A percentile compares a stretch with the other conserved stretches of the same genome.
Conservation (phyloP, 2,329 filamentous ascomycete species). For the Microascus cirrosus region DNA sequence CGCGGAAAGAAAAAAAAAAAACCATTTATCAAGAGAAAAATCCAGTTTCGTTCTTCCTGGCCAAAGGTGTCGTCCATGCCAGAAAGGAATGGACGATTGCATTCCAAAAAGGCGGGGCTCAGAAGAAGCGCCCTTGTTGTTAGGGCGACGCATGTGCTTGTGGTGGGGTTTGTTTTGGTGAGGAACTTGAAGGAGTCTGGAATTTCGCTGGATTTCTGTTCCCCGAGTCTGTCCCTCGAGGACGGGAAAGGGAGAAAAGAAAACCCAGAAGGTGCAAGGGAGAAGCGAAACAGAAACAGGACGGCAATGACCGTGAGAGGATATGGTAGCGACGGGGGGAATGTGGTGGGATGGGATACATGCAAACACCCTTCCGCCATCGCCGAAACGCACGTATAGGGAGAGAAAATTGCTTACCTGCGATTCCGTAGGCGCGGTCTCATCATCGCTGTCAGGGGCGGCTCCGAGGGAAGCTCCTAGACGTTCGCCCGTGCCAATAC, state of each 20-base stretch:
- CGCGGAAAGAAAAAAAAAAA: neutral
- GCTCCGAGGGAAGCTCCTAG: slow-evolving; percentile 76
- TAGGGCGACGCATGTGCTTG: neutral
- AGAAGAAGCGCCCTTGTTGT: neutral
- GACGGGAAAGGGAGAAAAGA: neutral
- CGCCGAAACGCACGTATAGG: slow-evolving; percentile 3
- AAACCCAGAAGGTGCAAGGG: neutral
- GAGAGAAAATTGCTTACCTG: slow-evolving; percentile 56
- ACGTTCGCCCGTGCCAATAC: slow-evolving; percentile 73
- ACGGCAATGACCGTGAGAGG: neutral
- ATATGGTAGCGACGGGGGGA: neutral
- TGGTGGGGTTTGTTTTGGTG: neutral
- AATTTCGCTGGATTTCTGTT: neutral
- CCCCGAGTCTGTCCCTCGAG: neutral
- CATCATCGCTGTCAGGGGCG: slow-evolving; percentile 94
- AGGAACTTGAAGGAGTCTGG: neutral
- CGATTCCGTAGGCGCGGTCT: slow-evolving; percentile 84
- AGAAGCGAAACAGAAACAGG: too few species aligned
- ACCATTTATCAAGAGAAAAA: neutral
- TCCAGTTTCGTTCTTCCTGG: neutral
- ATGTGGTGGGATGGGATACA: neutral
- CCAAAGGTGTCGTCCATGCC: neutral
- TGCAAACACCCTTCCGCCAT: neutral
- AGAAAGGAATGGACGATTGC: neutral
- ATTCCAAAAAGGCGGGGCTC: neutral